Percentiles rank a stretch among this genome's conserved stretches.
phyloP scores from a whole-genome alignment of 2,329 filamentous ascomycete genomes.

The Aspergillus neotritici region DNA sequence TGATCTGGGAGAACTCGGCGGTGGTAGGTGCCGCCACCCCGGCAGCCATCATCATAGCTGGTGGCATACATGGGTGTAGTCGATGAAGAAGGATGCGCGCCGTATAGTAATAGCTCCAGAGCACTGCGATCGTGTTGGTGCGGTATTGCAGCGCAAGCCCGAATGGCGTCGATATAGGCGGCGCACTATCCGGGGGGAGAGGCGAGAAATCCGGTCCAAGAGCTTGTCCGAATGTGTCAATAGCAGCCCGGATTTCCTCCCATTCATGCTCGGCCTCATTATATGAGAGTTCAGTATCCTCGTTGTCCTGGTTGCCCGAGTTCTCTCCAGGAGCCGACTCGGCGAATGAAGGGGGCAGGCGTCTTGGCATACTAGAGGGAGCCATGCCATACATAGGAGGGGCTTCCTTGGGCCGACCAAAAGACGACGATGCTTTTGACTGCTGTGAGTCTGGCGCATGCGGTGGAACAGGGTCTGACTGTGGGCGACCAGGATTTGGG shows the following conservation, averaged over 20 bases:
- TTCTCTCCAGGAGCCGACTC: slow-evolving; percentile 37
- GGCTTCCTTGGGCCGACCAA: slow-evolving; percentile 10
- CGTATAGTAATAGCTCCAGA: slow-evolving; percentile 86
- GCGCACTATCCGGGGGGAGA: slow-evolving; percentile 61
- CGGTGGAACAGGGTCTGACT: slow-evolving; percentile 5
- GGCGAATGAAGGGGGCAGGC: slow-evolving; percentile 49
- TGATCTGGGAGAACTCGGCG: slow-evolving; percentile 61
- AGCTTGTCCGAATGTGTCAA: slow-evolving; percentile 46
- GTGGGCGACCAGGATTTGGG: background rate
- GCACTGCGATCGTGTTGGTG: slow-evolving; percentile 76
- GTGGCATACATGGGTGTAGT: slow-evolving; percentile 83
- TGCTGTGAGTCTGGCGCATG: slow-evolving; percentile 13
- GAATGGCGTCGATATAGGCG: slow-evolving; percentile 65
- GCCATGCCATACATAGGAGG: slow-evolving; percentile 48
- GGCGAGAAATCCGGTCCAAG: slow-evolving; percentile 73
- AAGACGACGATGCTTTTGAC: slow-evolving; percentile 7
- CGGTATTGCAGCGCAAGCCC: slow-evolving; percentile 75
- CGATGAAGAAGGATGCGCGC: slow-evolving; percentile 76
- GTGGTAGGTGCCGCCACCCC: slow-evolving; percentile 71
- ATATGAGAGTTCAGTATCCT: slow-evolving; percentile 58
- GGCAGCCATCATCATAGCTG: slow-evolving; percentile 80
- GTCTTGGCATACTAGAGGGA: slow-evolving; percentile 36
- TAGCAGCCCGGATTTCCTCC: slow-evolving; percentile 47
- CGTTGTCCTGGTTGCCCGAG: slow-evolving; percentile 35
- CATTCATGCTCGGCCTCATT: slow-evolving; percentile 72